A percentile compares a stretch with the other conserved stretches of the same genome.
Conservation (phyloP, 2,329 filamentous ascomycete genomes). For the Hysterium pulicare region DNA sequence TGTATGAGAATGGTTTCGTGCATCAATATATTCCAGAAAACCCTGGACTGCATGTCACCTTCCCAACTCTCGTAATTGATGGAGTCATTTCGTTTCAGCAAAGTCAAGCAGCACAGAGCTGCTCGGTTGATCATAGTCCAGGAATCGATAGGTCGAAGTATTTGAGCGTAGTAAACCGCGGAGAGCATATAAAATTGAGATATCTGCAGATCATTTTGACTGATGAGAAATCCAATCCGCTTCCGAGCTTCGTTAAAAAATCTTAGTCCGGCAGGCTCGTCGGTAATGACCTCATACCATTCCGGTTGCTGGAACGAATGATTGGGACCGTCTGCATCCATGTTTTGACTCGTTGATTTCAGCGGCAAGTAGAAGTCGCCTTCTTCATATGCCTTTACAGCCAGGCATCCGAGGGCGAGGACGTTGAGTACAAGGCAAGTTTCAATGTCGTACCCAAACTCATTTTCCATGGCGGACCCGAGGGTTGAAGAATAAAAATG, state of each 20-base stretch:
- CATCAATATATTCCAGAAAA: slow-evolving; percentile 57
- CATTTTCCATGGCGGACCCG: slow-evolving; percentile 46
- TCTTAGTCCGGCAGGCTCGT: slow-evolving; percentile 45
- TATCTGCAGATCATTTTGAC: slow-evolving; percentile 48
- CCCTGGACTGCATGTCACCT: slow-evolving; percentile 54
- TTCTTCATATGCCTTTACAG: slow-evolving; percentile 49
- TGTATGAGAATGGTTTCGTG: slow-evolving; percentile 56
- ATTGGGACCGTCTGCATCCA: neutral
- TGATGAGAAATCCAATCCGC: slow-evolving; percentile 51
- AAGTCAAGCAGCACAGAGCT: slow-evolving; percentile 47
- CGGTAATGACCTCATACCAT: slow-evolving; percentile 34
- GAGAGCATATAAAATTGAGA: slow-evolving; percentile 53
- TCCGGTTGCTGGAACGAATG: slow-evolving; percentile 27
- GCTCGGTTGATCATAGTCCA: slow-evolving; percentile 54
- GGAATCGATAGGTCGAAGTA: slow-evolving; percentile 52
- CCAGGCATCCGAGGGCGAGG: slow-evolving; percentile 51
- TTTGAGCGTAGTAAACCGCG: slow-evolving; percentile 52
- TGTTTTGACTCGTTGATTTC: neutral
- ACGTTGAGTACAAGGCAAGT: slow-evolving; percentile 51
- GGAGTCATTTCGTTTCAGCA: slow-evolving; percentile 43
- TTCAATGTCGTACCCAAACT: slow-evolving; percentile 52
- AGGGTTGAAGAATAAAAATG: slow-evolving; percentile 52
- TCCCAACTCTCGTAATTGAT: slow-evolving; percentile 51
- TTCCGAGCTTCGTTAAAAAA: slow-evolving; percentile 55
- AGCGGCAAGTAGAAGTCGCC: slow-evolving; percentile 45